A percentile compares a stretch with the other conserved stretches of the same genome.
Conservation (phyloP, 2,329 filamentous ascomycete species). For the Eutypella sp. region DNA sequence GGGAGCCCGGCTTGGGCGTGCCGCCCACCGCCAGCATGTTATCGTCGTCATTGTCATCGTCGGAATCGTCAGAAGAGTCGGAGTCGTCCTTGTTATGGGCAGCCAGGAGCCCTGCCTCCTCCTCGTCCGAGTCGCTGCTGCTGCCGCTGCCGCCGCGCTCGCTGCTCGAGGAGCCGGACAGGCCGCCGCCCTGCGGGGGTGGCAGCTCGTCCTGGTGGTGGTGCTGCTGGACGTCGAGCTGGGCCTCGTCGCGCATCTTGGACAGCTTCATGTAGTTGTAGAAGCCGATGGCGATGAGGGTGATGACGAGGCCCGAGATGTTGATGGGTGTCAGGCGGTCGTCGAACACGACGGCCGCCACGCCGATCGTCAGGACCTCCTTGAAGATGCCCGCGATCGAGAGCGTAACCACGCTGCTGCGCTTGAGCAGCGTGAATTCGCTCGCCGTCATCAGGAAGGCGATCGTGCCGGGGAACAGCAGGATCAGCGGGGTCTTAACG, state of each 20-base stretch:
- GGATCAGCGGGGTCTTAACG: slow-evolving; percentile 61
- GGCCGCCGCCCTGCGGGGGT: no score
- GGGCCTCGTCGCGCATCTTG: slow-evolving; percentile 79
- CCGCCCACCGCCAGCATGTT: no score
- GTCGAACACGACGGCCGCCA: slow-evolving; percentile 81
- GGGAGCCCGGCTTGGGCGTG: no score
- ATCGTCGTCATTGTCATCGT: slow-evolving; percentile 27
- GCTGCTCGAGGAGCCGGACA: slow-evolving; percentile 28
- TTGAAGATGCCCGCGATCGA: slow-evolving; percentile 99
- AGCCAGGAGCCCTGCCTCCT: slow-evolving; percentile 43
- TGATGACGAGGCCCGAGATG: slow-evolving; percentile 79
- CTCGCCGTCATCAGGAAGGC: slow-evolving; percentile 96
- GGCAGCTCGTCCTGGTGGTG: no score
- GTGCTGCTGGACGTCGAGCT: slow-evolving; percentile 36
- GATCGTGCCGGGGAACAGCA: slow-evolving; percentile 84
- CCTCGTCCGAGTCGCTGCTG: slow-evolving; percentile 38
- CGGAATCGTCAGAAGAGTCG: no score
- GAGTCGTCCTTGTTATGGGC: slow-evolving; percentile 29
- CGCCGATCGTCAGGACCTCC: slow-evolving; percentile 92
- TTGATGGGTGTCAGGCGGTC: slow-evolving; percentile 86
- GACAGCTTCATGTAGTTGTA: slow-evolving; percentile 95
- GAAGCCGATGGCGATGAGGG: slow-evolving; percentile 75
- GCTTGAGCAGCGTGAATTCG: slow-evolving; percentile 91
- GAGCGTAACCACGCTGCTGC: slow-evolving; percentile 91
- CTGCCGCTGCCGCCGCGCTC: slow-evolving; percentile 24